Evolutionary conservation across 1,284 basidiomycete species (phyloP).

Genomic region (Puccinia novopanici): DNA sequence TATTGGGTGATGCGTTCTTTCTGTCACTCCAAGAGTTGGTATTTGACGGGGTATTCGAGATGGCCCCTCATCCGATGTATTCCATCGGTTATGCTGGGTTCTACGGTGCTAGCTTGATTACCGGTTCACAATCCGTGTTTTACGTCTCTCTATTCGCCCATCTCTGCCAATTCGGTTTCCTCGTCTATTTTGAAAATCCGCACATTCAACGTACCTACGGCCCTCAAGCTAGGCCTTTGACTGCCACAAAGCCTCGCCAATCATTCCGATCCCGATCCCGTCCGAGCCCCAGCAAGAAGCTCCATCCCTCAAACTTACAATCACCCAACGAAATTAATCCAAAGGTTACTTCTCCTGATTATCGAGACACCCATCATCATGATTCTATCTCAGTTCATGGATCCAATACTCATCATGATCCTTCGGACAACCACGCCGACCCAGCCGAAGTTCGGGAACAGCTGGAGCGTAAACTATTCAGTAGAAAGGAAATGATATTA

Average conservation of each 20-base stretch:
- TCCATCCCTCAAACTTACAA: slow-evolving; percentile 13
- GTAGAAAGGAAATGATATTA: slow-evolving; percentile 75
- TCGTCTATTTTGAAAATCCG: slow-evolving; percentile 95
- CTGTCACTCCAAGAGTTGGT: slow-evolving; percentile 69
- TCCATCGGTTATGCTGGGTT: slow-evolving; percentile 73
- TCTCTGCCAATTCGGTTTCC: slow-evolving; percentile 90
- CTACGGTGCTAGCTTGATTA: slow-evolving; percentile 88
- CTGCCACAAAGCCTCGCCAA: slow-evolving; percentile 41
- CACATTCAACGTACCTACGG: slow-evolving; percentile 63
- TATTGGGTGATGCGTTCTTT: slow-evolving; percentile 99
- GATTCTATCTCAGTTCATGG: slow-evolving; percentile 15
- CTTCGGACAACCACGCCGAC: slow-evolving; percentile 24
- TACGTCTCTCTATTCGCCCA: slow-evolving; percentile 91
- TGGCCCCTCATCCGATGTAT: slow-evolving; percentile 86
- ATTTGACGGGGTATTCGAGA: slow-evolving; percentile 96
- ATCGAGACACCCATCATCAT: slow-evolving; percentile 17
- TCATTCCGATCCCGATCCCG: slow-evolving; percentile 28
- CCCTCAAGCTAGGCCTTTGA: slow-evolving; percentile 53
- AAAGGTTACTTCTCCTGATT: not conserved
- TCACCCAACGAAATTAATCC: slow-evolving; percentile 5
- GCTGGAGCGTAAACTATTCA: slow-evolving; percentile 83
- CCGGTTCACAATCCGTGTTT: slow-evolving; percentile 84
- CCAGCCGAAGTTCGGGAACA: slow-evolving; percentile 71
- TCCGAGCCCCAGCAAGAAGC: slow-evolving; percentile 1
- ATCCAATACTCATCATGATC: slow-evolving; percentile 19